phyloP scores from a whole-genome alignment of 768 basidiomycete genomes.

The Lentinus tigrinus region DNA sequence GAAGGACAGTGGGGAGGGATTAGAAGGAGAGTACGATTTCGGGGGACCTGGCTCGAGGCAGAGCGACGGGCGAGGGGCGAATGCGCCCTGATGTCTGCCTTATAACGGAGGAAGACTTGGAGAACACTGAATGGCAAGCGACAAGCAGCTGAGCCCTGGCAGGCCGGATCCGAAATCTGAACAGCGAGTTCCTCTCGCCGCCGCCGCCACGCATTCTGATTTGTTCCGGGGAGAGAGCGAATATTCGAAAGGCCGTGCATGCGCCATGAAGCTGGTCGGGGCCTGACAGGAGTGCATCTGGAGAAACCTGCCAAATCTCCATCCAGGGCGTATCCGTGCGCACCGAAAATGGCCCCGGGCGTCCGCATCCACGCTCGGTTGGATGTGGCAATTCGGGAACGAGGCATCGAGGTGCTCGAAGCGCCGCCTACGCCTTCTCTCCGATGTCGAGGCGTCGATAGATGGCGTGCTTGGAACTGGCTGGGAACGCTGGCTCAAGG shows the following conservation, averaged over 20 bases:
- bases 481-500: conserved; percentile 3
- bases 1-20: conserved; percentile 15
- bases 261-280: not conserved
- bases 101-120: conserved; percentile 3
- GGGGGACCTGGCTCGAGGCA: conserved; percentile 10
- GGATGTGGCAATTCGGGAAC: not conserved
- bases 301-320: not conserved
- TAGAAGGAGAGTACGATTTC: conserved; percentile 11
- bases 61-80: conserved; percentile 7
- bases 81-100: not conserved
- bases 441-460: not conserved
- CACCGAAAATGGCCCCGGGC: not conserved
- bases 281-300: not conserved
- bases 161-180: conserved; percentile 5
- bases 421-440: not conserved
- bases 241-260: not conserved
- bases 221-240: too few species aligned
- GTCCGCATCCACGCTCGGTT: not conserved
- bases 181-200: not conserved
- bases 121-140: not conserved
- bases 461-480: not conserved
- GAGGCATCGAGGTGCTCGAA: not conserved
- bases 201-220: too few species aligned
- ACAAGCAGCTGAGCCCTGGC: not conserved
- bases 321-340: not conserved